Evolutionary conservation across 176 grass and related monocot species (phyloP).

Genomic region (Themeda triandra): DNA sequence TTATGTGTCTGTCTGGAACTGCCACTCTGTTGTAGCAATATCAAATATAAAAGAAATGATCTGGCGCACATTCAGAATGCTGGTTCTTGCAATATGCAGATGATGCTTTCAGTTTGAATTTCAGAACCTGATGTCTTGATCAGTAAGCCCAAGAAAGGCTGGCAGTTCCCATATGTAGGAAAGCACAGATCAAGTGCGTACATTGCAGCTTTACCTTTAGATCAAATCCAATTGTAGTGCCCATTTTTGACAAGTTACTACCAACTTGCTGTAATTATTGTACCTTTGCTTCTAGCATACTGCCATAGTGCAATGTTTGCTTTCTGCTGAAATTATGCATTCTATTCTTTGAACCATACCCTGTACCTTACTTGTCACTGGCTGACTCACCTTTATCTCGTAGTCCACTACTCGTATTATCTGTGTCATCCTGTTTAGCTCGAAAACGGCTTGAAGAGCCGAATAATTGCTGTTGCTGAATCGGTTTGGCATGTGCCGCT

Average conservation of each 20-base stretch:
- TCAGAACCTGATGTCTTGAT: slow-evolving; percentile 23
- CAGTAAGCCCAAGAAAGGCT: slow-evolving; percentile 25
- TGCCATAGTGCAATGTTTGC: slow-evolving; percentile 3
- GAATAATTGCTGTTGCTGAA: not conserved
- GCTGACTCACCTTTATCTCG: not conserved
- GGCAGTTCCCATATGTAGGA: not conserved
- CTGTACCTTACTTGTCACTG: not conserved
- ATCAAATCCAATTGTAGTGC: slow-evolving; percentile 16
- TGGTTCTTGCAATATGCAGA: slow-evolving; percentile 2
- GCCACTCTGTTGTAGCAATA: not conserved
- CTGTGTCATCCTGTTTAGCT: not conserved
- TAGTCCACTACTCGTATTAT: not conserved
- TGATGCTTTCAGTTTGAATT: not conserved
- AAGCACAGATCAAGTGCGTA: not conserved
- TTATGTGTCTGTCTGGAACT: not conserved
- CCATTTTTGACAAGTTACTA: not conserved
- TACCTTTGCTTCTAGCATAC: slow-evolving; percentile 32
- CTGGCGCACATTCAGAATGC: not conserved
- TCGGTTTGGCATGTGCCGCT: slow-evolving; percentile 11
- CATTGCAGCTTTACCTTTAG: slow-evolving; percentile 29
- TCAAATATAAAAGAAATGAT: not conserved
- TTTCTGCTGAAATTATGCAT: slow-evolving; percentile 14
- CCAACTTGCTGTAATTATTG: slow-evolving; percentile 29
- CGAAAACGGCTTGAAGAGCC: slow-evolving; percentile 1
- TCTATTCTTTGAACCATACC: not conserved